Conservation (phyloP, 257 asterid genomes). For the Petrea volubilis region DNA sequence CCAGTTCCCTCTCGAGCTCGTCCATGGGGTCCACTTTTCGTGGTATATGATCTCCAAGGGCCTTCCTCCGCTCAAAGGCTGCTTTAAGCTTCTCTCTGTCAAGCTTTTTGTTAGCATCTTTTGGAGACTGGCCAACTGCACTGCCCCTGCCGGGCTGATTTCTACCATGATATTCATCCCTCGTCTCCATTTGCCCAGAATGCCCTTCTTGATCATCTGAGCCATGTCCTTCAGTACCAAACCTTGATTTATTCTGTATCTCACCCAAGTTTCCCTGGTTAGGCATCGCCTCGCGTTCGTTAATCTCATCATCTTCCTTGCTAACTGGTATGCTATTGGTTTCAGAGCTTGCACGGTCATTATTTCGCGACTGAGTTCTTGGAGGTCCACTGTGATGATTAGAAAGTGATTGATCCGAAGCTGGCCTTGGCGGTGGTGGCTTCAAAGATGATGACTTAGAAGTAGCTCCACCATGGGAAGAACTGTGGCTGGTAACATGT, state of each 20-base stretch:
- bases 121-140: conserved; percentile 51
- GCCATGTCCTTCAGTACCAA: conserved; percentile 30
- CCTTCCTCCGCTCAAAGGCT: conserved; percentile 64
- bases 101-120: conserved; percentile 49
- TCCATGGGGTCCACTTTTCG: conserved; percentile 57
- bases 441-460: conserved; percentile 50
- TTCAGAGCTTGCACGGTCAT: conserved; percentile 37
- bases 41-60: conserved; percentile 59
- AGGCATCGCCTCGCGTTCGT: conserved; percentile 37
- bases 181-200: conserved; percentile 38
- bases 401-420: conserved; percentile 28
- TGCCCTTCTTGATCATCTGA: conserved; percentile 33
- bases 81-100: conserved; percentile 79
- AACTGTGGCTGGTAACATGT: conserved; percentile 30
- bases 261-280: conserved; percentile 28
- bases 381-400: conserved; percentile 35
- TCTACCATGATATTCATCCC: conserved; percentile 47
- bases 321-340: conserved; percentile 13
- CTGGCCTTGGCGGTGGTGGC: conserved; percentile 42
- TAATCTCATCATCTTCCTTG: conserved; percentile 37
- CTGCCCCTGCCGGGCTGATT: conserved; percentile 39
- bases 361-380: conserved; percentile 31
- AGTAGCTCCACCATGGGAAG: conserved; percentile 48
- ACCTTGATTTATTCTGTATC: conserved; percentile 29
- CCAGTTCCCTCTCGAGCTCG: conserved; percentile 79